Base-by-base conservation (phyloP, 441 rosid genomes). In the Croton laevigatus region DNA sequence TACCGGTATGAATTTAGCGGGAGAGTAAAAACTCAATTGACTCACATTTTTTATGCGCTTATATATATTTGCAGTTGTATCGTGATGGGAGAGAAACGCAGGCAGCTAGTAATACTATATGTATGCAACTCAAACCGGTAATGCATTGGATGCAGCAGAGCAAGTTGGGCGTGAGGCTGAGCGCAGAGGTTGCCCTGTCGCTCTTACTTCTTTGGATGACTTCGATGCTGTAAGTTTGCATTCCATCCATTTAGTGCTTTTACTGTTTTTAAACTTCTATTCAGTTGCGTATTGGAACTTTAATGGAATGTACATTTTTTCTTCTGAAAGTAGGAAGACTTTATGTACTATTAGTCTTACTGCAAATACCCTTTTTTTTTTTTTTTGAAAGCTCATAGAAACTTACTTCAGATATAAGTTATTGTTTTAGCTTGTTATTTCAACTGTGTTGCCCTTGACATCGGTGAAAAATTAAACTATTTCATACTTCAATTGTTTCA, bases 51-150 rank as follows among this genome's bases (percentile, higher is more conserved):
- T 48, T 8, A 5, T 38, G 4, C 42, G 42, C 5, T 38, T 38
- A 38, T 2, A 38, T 4, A 4, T 8, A 38, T 48, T 48, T 48
- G 14, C 19, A 0, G 19, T 12, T 48, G 52, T 20, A 23, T 16
- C 20, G 65, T 40, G 8, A 83, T 80, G 88, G 86, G 69, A 70
- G 76, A 68, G 53, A 80, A 76, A 52, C 57, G 62, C 27, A 78
- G 62, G 71, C 81, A 80, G 74, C 76, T 92, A 44, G 66, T 79
- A 54, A 80, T 92, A 59, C 81, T 90, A 55, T 90, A 89, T n/a
- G n/a, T n/a, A n/a, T 71, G 97, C 96, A 20, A 79, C 93, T 77
- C 87, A 94, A 73, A 94, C 97, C 17, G 96, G 98, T 53, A 90
- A 92, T 73, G 91, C 96, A 3, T 58, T 92, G 81, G 98, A 92